Evolutionary conservation across 2,329 filamentous ascomycete genomes (phyloP).

Genomic region (Diplodia scrobiculata): DNA sequence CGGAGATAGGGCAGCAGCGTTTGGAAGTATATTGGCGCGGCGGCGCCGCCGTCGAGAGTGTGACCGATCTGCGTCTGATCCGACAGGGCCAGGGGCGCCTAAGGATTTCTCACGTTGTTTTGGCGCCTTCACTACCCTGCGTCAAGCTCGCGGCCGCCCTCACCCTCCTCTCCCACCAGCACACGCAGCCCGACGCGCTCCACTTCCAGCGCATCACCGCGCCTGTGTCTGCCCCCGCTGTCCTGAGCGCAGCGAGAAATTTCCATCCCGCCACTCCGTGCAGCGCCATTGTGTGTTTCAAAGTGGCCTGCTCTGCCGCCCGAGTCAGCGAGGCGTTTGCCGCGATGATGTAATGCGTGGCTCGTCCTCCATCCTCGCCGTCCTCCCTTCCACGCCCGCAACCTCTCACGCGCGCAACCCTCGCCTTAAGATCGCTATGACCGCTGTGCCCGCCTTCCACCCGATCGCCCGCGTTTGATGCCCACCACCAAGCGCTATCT

Average conservation of each 20-base stretch:
- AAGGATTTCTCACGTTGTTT: constrained; percentile 26
- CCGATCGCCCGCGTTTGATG: constrained; percentile 20
- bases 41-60: constrained; percentile 15
- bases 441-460: constrained; percentile 7
- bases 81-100: constrained; percentile 23
- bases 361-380: constrained; percentile 20
- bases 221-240: constrained; percentile 5
- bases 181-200: constrained; percentile 16
- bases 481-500: constrained; percentile 2
- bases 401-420: constrained; percentile 23
- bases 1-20: constrained; percentile 21
- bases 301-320: constrained; percentile 20
- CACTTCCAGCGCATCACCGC: constrained; percentile 25
- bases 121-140: constrained; percentile 23
- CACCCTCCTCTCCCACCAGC: constrained; percentile 9
- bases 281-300: constrained; percentile 21
- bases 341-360: constrained; percentile 27
- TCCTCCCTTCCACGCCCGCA: constrained; percentile 23
- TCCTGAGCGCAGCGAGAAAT: constrained; percentile 8
- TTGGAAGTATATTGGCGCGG: constrained; percentile 12
- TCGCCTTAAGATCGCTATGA: constrained; percentile 22
- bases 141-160: constrained; percentile 12
- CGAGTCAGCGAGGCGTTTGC: constrained; percentile 15
- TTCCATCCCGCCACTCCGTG: constrained; percentile 17
- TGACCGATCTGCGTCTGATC: constrained; percentile 26